These are phyloP conservation scores for Celoporthe dispersa DNA, from an alignment of 2,329 filamentous ascomycete species.

Conservation along the genomic window DNA sequence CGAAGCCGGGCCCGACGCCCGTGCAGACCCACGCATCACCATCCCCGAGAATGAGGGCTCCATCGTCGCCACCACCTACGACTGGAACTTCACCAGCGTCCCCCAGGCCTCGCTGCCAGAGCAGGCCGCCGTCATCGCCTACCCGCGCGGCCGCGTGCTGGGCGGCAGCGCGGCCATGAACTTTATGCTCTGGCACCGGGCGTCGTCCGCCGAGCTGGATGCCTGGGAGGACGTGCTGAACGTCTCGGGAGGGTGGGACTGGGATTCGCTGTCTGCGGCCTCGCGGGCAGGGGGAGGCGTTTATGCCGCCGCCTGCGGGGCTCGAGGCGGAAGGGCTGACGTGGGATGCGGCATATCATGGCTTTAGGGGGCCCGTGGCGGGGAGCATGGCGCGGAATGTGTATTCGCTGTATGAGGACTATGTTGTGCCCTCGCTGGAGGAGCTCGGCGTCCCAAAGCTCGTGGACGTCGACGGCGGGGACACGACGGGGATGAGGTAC, in stretches of 20 bases:
- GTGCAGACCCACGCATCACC: constrained; percentile 36
- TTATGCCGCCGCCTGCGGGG: too few species aligned
- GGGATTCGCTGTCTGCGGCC: too few species aligned
- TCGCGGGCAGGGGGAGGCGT: too few species aligned
- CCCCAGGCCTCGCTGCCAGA: constrained; percentile 34
- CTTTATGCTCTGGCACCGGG: constrained; percentile 59
- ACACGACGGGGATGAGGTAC: constrained; percentile 8
- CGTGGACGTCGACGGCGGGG: neutral
- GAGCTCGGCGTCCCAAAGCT: constrained; percentile 6
- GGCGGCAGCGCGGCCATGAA: constrained; percentile 68
- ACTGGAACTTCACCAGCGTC: constrained; percentile 49
- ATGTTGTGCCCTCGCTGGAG: neutral
- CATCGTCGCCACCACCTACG: constrained; percentile 42
- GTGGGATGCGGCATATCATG: neutral
- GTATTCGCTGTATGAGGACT: constrained; percentile 10
- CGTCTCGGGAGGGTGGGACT: too few species aligned
- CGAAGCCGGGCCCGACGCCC: constrained; percentile 35
- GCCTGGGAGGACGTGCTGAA: constrained; percentile 54
- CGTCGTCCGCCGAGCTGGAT: constrained; percentile 54
- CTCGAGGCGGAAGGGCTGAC: constrained; percentile 39
- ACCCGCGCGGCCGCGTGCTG: constrained; percentile 54
- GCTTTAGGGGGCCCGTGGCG: neutral
- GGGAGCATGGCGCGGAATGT: constrained; percentile 8
- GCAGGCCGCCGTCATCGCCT: constrained; percentile 43
- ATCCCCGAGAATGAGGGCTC: constrained; percentile 44